Evolutionary conservation across 2,329 filamentous ascomycete genomes (phyloP), one percentile per base, ranked within the genome.

Genomic region (Pseudocercospora cruenta): DNA sequence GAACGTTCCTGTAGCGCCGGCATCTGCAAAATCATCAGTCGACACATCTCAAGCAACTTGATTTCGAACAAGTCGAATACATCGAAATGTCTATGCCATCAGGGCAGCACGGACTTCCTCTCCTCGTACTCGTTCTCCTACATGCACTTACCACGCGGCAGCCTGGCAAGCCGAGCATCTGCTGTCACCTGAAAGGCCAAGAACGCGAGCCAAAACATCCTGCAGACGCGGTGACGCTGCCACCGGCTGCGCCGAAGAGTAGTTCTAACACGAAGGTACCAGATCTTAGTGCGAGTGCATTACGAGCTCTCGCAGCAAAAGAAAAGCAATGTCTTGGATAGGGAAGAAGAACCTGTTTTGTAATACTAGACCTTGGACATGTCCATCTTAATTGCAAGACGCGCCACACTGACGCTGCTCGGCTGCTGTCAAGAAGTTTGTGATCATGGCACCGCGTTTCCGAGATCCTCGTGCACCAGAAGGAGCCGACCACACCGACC

Each of bases 71-170:
- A 16, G 36, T n/a, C 36, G 36, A 39, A 16, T 16, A 5, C 36
- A n/a, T n/a, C 3, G 36, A 6, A 10, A 5, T 39, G 12, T n/a
- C 36, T 39, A 16, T 39, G 3, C 36, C 8, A 54, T 31, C 10
- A 24, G 21, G 6, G 24, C 8, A 28, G 21, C 51, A 26, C 14
- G 51, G 4, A 26, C 14, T 28, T 14, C 10, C 10, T 22, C 6
- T 4, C 7, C 22, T 16, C 49, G 19, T 26, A 19, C 6, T 53
- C 21, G 24, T 16, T 22, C 49, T 22, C 24, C 28, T 53, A 7
- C 49, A 36, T 53, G 49, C 49, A 53, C 49, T 53, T 22, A 53
- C 49, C 49, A 53, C 49, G 49, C 49, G 21, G 49, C 24, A 53
- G 49, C 14, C 49, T 22, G 14, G 22, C 21, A 16, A 53, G 49